These are phyloP conservation scores for Cyberlindnera mississippiensis DNA, from an alignment of 805 yeast species.

Conservation along the genomic window DNA sequence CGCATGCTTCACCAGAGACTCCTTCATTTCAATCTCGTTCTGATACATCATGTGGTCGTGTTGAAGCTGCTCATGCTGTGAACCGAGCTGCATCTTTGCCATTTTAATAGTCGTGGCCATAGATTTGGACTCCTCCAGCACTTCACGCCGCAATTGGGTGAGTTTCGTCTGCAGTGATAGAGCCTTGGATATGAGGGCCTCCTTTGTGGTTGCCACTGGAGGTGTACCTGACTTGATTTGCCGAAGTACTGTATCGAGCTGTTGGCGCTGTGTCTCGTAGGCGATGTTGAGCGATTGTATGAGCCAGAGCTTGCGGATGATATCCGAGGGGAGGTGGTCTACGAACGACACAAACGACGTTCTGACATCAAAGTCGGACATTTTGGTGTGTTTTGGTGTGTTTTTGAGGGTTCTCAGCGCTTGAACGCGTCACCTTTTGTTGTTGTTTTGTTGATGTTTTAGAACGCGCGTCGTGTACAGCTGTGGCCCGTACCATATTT, in stretches of 20 bases:
- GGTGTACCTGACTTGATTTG: slow-evolving; percentile 8
- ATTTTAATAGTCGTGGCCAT: slow-evolving; percentile 22
- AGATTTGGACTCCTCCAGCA: slow-evolving; percentile 30
- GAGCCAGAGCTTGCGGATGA: slow-evolving; percentile 39
- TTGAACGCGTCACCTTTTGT: slow-evolving; percentile 1
- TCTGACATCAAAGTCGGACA: slow-evolving; percentile 32
- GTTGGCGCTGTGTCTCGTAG: slow-evolving; percentile 15
- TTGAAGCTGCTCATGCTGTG: slow-evolving; percentile 24
- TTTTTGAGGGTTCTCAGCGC: too few relatives aligned
- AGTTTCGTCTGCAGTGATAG: slow-evolving; percentile 16
- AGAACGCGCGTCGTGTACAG: neutral
- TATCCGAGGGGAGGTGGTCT: slow-evolving; percentile 42
- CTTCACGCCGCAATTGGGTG: slow-evolving; percentile 25
- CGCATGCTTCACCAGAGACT: slow-evolving; percentile 14
- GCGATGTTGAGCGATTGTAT: slow-evolving; percentile 33
- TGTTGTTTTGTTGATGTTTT: slow-evolving; percentile 1
- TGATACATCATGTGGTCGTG: slow-evolving; percentile 26
- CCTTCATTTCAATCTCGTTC: slow-evolving; percentile 22
- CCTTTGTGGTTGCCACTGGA: slow-evolving; percentile 5
- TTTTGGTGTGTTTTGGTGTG: slow-evolving; percentile 5
- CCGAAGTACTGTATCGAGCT: slow-evolving; percentile 16
- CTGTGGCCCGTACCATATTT: neutral
- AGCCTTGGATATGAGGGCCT: slow-evolving; percentile 7
- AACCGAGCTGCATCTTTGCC: slow-evolving; percentile 21
- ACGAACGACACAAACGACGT: slow-evolving; percentile 35